Percentiles rank a stretch among this genome's conserved stretches.
Evolutionary conservation across 208 protist species (phyloP).

Genomic region (Acanthamoeba castellanii): DNA sequence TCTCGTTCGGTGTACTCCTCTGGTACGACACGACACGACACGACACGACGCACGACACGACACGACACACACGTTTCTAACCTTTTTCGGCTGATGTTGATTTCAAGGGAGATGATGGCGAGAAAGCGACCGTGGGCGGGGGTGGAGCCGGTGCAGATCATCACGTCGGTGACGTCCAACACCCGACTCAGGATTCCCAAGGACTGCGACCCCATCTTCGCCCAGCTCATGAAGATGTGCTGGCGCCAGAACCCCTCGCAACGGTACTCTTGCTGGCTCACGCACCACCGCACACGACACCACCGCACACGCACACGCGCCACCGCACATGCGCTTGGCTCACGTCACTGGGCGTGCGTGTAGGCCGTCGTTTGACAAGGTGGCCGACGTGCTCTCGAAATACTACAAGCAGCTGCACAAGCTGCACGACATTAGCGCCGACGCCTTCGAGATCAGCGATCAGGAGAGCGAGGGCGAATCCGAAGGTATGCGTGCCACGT

Average conservation of each 20-base stretch:
- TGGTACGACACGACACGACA: constrained; percentile 46
- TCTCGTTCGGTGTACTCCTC: constrained; percentile 48
- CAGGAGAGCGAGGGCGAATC: neutral
- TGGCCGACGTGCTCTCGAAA: neutral
- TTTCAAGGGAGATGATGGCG: constrained; percentile 72
- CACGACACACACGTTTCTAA: neutral
- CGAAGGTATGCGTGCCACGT: neutral
- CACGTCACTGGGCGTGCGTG: too few species aligned
- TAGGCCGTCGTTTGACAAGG: constrained; percentile 65
- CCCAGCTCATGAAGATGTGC: constrained; percentile 62
- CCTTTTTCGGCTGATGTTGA: too few species aligned
- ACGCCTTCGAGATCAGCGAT: neutral
- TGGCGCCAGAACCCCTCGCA: constrained; percentile 52
- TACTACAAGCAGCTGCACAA: constrained; percentile 65
- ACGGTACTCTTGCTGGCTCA: neutral
- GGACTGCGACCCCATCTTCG: constrained; percentile 66
- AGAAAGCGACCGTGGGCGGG: constrained; percentile 37
- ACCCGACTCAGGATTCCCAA: constrained; percentile 36
- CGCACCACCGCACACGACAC: too few species aligned
- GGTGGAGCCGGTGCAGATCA: constrained; percentile 16
- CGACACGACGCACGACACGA: too few species aligned
- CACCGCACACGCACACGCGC: too few species aligned
- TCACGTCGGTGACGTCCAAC: constrained; percentile 23
- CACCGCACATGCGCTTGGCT: too few species aligned
- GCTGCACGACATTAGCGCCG: neutral